Evolutionary conservation across 495 filamentous ascomycete genomes (phyloP).

Genomic region (Daldinia vernicosa): DNA sequence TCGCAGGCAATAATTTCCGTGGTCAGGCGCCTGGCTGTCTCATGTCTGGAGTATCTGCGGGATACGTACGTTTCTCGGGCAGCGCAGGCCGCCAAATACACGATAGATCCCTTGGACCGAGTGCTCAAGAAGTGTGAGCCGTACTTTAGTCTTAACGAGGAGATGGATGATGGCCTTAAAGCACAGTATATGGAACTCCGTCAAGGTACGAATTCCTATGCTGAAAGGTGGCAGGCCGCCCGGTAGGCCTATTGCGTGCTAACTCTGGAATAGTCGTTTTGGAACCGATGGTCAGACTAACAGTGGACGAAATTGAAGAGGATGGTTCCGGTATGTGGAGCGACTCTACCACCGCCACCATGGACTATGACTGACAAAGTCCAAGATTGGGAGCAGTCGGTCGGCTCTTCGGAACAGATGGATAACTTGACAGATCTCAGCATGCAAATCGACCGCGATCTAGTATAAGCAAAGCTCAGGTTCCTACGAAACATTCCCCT

Average conservation of each 20-base stretch:
- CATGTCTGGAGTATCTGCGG: constrained; percentile 58
- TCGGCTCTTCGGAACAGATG: constrained; percentile 52
- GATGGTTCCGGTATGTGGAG: constrained; percentile 64
- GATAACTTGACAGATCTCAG: constrained; percentile 50
- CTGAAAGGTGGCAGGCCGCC: not conserved
- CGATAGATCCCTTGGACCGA: constrained; percentile 50
- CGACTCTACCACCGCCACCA: constrained; percentile 51
- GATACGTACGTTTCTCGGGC: constrained; percentile 54
- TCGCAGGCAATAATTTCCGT: constrained; percentile 43
- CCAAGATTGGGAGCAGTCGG: constrained; percentile 58
- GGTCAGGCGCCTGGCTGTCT: constrained; percentile 52
- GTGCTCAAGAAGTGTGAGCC: constrained; percentile 54
- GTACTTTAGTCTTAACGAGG: constrained; percentile 53
- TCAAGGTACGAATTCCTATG: constrained; percentile 49
- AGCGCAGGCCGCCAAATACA: constrained; percentile 53
- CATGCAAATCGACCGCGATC: constrained; percentile 48
- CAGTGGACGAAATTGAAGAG: constrained; percentile 63
- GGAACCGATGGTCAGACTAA: constrained; percentile 51
- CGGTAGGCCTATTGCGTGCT: constrained; percentile 12
- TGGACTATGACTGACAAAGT: constrained; percentile 52
- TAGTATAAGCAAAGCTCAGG: constrained; percentile 27
- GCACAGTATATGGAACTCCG: constrained; percentile 51
- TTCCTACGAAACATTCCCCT: not conserved
- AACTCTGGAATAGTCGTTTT: constrained; percentile 50
- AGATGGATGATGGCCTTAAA: constrained; percentile 47